A percentile compares a stretch with the other conserved stretches of the same genome.
phyloP scores from a whole-genome alignment of 139 green algal species.

The Tetradesmus obliquus region DNA sequence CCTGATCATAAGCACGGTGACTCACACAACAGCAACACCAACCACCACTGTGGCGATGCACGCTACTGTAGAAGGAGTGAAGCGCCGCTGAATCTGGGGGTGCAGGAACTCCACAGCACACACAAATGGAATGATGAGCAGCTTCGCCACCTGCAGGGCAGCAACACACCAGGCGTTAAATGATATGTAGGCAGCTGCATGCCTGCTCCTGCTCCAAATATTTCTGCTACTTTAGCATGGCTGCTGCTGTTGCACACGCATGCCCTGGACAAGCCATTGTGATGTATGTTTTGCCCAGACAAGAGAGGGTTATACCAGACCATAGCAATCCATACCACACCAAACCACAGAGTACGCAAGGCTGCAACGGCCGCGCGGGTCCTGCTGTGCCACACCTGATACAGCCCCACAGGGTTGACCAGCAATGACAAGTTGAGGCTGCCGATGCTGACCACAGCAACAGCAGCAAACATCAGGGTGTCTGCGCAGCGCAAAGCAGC shows the following conservation, averaged over 20 bases:
- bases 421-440: conserved; percentile 73
- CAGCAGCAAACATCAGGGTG: conserved; percentile 61
- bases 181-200: neutral
- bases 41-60: conserved; percentile 80
- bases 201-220: neutral
- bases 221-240: conserved; percentile 25
- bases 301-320: no score
- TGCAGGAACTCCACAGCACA: conserved; percentile 84
- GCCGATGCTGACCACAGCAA: conserved; percentile 68
- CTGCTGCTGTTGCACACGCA: neutral
- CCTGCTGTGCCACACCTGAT: conserved; percentile 58
- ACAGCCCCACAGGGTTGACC: conserved; percentile 76
- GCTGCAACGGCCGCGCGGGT: neutral
- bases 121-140: conserved; percentile 95
- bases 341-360: no score
- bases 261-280: no score
- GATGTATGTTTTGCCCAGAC: no score
- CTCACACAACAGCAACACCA: conserved; percentile 89
- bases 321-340: no score
- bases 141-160: conserved; percentile 87
- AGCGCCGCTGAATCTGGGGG: conserved; percentile 71
- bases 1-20: neutral
- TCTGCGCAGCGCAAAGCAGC: conserved; percentile 51
- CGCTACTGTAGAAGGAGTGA: conserved; percentile 63
- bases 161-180: neutral